Evolutionary conservation across 176 grass and related monocot genomes (phyloP), one percentile per base, ranked within the genome.

Genomic region (Paspalum vaginatum): DNA sequence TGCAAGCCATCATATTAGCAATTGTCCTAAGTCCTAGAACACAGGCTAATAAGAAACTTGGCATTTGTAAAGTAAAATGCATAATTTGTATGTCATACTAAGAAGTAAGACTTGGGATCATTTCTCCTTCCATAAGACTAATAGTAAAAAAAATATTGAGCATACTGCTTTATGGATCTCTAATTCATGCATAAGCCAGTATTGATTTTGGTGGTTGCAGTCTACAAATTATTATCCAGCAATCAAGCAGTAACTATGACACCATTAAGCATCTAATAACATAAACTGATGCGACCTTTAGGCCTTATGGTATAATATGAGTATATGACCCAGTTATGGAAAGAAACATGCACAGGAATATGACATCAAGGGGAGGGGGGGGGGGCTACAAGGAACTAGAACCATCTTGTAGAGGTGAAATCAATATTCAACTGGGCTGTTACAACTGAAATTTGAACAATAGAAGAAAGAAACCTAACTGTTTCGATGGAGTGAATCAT

Each of bases 391-490:
- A 38, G 26, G 45, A 70, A 52, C 37, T 8, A 52, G 7, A 71
- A 51, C 47, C 9, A 53, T 46, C 74, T 21, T 62, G 32, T 20
- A n/a, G 56, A 78, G 44, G 21, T 20, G 67, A 39, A 39, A 59
- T 16, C 9, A 77, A 62, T 49, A 47, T 48, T 49, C 13, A 38
- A 72, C 54, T 77, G 46, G 8, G 24, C 38, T 54, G 53, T 46
- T 82, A 65, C n/a, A 65, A 55, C 56, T 48, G 70, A 72, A 61
- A 48, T 55, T 72, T 48, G 47, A 72, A 71, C 69, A 65, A 48
- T 21, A 65, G 48, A 81, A 77, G 67, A 81, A 79, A 79, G 57
- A 88, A 84, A 39, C 72, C n/a, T 64, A 71, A 94, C 92, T 87
- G 71, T 88, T 89, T 76, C 22, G 51, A 65, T 21, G 70, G 67